phyloP scores from a whole-genome alignment of 2,329 filamentous ascomycete species.

The Basipetospora chlamydospora region DNA sequence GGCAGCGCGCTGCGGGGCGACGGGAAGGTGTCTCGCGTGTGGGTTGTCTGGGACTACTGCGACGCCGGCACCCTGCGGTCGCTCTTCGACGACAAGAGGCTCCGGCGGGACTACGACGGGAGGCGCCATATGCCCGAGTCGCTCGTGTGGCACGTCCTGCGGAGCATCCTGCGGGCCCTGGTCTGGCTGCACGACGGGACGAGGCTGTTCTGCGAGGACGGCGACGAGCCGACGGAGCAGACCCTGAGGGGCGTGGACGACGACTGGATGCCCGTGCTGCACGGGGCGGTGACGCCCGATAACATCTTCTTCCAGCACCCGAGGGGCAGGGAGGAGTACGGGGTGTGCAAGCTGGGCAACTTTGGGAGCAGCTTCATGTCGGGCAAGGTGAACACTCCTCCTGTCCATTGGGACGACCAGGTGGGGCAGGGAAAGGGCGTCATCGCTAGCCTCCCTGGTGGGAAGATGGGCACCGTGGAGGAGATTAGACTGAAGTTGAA shows the following conservation, averaged over 20 bases:
- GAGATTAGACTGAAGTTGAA: background rate
- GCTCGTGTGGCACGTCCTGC: constrained; percentile 40
- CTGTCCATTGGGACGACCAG: too few relatives aligned
- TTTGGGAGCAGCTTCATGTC: constrained; percentile 26
- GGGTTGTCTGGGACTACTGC: constrained; percentile 37
- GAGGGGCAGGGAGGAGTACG: constrained; percentile 32
- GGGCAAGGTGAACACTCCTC: constrained; percentile 15
- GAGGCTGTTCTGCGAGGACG: constrained; percentile 11
- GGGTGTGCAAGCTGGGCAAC: constrained; percentile 37
- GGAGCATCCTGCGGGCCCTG: constrained; percentile 31
- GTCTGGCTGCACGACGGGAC: constrained; percentile 37
- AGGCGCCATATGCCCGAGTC: constrained; percentile 31
- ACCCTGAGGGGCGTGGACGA: constrained; percentile 13
- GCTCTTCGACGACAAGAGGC: constrained; percentile 17
- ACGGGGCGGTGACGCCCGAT: constrained; percentile 28
- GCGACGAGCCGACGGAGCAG: constrained; percentile 1
- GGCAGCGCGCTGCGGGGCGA: constrained; percentile 8
- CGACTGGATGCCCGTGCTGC: constrained; percentile 37
- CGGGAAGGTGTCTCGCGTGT: constrained; percentile 11
- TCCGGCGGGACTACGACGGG: constrained; percentile 11
- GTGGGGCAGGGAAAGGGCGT: background rate
- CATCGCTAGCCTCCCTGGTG: background rate
- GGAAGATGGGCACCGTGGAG: background rate
- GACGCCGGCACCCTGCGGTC: constrained; percentile 33
- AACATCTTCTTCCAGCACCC: constrained; percentile 37